These are phyloP conservation scores for Ustilago trichophora DNA, from an alignment of 1,284 basidiomycete genomes.

Conservation along the genomic window DNA sequence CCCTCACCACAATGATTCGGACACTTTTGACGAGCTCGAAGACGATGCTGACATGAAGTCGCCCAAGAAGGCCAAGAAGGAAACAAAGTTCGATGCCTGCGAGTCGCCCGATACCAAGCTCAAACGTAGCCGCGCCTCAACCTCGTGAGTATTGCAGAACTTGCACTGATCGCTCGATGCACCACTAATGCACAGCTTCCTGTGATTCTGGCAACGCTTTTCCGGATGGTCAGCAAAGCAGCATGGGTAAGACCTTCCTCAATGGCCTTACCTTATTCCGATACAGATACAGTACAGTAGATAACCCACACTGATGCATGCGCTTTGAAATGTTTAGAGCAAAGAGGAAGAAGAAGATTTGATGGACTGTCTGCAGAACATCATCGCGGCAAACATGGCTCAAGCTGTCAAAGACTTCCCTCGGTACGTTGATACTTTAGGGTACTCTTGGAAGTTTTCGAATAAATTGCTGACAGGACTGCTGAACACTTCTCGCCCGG, in stretches of 20 bases:
- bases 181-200: too few species aligned
- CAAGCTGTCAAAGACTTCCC: constrained; percentile 14
- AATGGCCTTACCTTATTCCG: neutral
- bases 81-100: neutral
- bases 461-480: too few species aligned
- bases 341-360: constrained; percentile 18
- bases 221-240: too few species aligned
- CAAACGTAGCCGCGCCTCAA: constrained; percentile 1
- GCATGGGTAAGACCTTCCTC: constrained; percentile 4
- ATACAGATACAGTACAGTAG: neutral
- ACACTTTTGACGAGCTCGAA: constrained; percentile 8
- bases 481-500: too few species aligned
- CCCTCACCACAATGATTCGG: too few species aligned
- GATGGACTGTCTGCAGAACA: neutral
- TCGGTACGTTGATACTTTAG: too few species aligned
- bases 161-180: too few species aligned
- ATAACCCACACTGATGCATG: too few species aligned
- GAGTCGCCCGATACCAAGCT: neutral
- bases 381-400: neutral
- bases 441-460: too few species aligned
- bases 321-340: constrained; percentile 1
- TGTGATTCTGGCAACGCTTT: too few species aligned
- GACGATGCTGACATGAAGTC: constrained; percentile 5
- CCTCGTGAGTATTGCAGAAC: too few species aligned
- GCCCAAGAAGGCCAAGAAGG: constrained; percentile 18